Evolutionary conservation across 352 stramenopile genomes (phyloP), one percentile per base, ranked within the genome.

Genomic region (Aphanomyces invadans): DNA sequence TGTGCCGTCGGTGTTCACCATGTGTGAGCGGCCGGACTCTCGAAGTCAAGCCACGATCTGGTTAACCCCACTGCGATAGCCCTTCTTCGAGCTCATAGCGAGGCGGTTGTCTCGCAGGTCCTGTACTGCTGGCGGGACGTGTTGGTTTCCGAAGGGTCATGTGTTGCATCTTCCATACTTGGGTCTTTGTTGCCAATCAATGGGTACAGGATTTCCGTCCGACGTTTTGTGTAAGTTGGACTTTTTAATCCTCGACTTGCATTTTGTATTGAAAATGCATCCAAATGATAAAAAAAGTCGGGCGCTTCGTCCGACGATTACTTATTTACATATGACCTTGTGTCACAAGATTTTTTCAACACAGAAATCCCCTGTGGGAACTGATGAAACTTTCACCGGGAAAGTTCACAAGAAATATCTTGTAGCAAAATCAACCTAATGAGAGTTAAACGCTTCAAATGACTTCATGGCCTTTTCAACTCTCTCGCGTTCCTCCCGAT

Each of bases 21-120:
- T 54, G 26, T 11, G 10, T 21, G 46, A 54, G n/a, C 46, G n/a
- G n/a, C 26, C 46, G n/a, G 46, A 54, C 46, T 11, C 15, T 31
- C 21, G 46, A 54, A 54, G 46, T n/a, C 46, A 54, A 10, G 11
- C 21, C 10, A 54, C 26, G 46, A 54, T 54, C 21, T 54, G 46
- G 10, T 54, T 54, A 10, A 54, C 10, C 10, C 46, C 46, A 21
- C 46, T 54, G 46, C 26, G n/a, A n/a, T 54, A 54, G 10, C 46
- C 26, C 46, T 54, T 54, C 46, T 54, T 54, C 10, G 46, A 31
- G n/a, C 26, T 25, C 10, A 15, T 10, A n/a, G 46, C 46, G 26
- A 54, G n/a, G 11, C 46, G n/a, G n/a, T 29, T 54, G 46, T 54
- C 46, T 54, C 46, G n/a, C 10, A 54, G 26, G 46, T 54, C 46